Evolutionary conservation across 2,329 filamentous ascomycete species (phyloP).

Genomic region (Monosporascus sp.): DNA sequence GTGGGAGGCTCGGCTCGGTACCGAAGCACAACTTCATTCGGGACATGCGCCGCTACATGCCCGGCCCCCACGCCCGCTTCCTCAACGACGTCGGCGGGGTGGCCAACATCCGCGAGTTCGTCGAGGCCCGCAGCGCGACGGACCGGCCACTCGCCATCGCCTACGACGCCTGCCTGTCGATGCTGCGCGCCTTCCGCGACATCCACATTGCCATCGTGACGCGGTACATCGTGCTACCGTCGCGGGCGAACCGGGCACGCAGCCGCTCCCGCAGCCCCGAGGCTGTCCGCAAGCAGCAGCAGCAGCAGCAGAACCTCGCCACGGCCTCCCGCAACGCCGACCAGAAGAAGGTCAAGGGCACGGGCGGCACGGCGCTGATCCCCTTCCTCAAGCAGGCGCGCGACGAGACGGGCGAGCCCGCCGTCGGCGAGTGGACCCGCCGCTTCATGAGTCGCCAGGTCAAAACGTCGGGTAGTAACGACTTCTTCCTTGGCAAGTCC

Average conservation of each 20-base stretch:
- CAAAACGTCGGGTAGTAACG: slow-evolving; percentile 44
- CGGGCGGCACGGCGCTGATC: slow-evolving; percentile 88
- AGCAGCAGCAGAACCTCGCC: slow-evolving; percentile 51
- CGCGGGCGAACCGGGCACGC: slow-evolving; percentile 65
- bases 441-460: slow-evolving; percentile 52
- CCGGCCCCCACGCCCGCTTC: slow-evolving; percentile 84
- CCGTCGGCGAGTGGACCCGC: slow-evolving; percentile 62
- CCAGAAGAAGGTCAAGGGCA: slow-evolving; percentile 69
- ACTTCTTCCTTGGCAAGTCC: slow-evolving; percentile 55
- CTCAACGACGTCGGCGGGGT: slow-evolving; percentile 73
- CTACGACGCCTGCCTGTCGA: slow-evolving; percentile 83
- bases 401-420: slow-evolving; percentile 91
- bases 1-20: slow-evolving; percentile 35
- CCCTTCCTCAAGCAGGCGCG: slow-evolving; percentile 95
- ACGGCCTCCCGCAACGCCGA: slow-evolving; percentile 46
- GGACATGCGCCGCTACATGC: slow-evolving; percentile 98
- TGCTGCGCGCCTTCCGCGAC: slow-evolving; percentile 68
- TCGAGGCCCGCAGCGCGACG: slow-evolving; percentile 51
- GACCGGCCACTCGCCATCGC: slow-evolving; percentile 69
- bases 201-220: slow-evolving; percentile 96
- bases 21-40: slow-evolving; percentile 84
- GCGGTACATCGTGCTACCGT: slow-evolving; percentile 89
- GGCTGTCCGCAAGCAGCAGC: slow-evolving; percentile 33
- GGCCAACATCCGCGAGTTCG: slow-evolving; percentile 83
- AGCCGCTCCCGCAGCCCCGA: slow-evolving; percentile 56